These are phyloP conservation scores for Coniochaeta sp. DNA, from an alignment of 2,329 filamentous ascomycete genomes.

Conservation along the genomic window DNA sequence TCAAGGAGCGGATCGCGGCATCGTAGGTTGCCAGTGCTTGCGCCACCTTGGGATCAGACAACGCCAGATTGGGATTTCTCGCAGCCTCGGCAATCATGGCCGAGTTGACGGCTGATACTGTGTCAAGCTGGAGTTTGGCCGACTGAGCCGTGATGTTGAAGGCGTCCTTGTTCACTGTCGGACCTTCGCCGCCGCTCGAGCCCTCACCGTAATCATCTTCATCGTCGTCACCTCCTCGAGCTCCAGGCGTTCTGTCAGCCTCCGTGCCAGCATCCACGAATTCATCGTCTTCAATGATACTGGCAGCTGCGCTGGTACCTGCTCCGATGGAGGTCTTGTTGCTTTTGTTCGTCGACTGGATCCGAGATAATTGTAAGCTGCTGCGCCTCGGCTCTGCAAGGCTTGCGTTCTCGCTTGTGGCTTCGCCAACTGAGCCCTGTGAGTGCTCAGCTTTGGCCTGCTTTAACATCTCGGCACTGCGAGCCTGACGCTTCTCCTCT, in stretches of 20 bases:
- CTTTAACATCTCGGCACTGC: constrained; percentile 66
- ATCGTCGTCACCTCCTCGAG: constrained; percentile 42
- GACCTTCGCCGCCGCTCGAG: constrained; percentile 67
- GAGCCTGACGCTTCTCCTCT: constrained; percentile 69
- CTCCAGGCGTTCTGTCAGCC: constrained; percentile 28
- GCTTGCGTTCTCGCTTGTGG: constrained; percentile 45
- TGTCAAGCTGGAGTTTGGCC: constrained; percentile 83
- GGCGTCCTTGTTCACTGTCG: constrained; percentile 76
- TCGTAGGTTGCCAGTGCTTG: constrained; percentile 83
- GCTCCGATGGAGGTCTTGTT: constrained; percentile 27
- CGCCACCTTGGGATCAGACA: constrained; percentile 69
- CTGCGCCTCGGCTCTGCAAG: constrained; percentile 34
- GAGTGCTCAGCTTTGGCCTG: constrained; percentile 71
- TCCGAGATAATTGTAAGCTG: constrained; percentile 37
- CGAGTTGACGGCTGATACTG: constrained; percentile 77
- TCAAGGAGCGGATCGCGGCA: constrained; percentile 79
- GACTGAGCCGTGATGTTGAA: constrained; percentile 97
- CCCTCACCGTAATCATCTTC: constrained; percentile 76
- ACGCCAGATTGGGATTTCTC: constrained; percentile 59
- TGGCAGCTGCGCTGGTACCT: constrained; percentile 37
- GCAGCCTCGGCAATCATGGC: constrained; percentile 67
- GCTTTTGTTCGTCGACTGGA: constrained; percentile 27
- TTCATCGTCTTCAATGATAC: constrained; percentile 46
- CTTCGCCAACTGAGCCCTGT: constrained; percentile 35
- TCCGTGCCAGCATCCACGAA: constrained; percentile 39